Evolutionary conservation across 768 basidiomycete species (phyloP), one percentile per base, ranked within the genome.

Genomic region (Leucocoprinus sp.): DNA sequence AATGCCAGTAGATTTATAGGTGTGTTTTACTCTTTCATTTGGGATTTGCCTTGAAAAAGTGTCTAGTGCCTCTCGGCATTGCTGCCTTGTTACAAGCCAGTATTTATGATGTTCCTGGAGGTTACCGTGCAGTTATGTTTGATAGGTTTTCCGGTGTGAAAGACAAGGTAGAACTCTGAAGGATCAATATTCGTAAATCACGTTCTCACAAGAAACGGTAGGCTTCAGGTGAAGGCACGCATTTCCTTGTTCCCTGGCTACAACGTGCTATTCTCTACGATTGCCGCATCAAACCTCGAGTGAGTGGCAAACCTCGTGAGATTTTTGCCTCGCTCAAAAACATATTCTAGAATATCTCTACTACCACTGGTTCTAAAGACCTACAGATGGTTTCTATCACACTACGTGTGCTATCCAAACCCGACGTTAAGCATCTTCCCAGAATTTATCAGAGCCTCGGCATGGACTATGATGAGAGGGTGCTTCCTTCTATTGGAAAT

Each of bases 371-470:
- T 26, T 97, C 93, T 8, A 98, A 98, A 62, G 93, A 99, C 62
- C 69, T 99, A 66, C 95, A 98, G 66, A 98, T 97, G 92, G 90
- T 99, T 45, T 88, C 93, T 26, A 83, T 99, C 43, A 98, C 95
- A 0, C 76, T 98, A 41, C 87, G 96, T 47, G 95, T 99, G 27
- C 78, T 99, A 54, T 96, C 92, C 18, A 74, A 93, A 41, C 96
- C 96, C 14, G 93, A 98, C 66, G 78, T 84, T 27, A 67, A 76
- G 23, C 89, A 95, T 62, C 73, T 99, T 21, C 60, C 95, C 15
- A 89, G 80, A 68, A 95, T 99, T 60, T 99, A 99, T 70, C 91
- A 96, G 67, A 83, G 75, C 56, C 75, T 99, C 46, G 96, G 96
- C 36, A 62, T 89, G 64, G 96, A 98, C 63, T 99, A 98, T 61